phyloP scores from a whole-genome alignment of 495 filamentous ascomycete species.

The Annulohypoxylon maeteangense region DNA sequence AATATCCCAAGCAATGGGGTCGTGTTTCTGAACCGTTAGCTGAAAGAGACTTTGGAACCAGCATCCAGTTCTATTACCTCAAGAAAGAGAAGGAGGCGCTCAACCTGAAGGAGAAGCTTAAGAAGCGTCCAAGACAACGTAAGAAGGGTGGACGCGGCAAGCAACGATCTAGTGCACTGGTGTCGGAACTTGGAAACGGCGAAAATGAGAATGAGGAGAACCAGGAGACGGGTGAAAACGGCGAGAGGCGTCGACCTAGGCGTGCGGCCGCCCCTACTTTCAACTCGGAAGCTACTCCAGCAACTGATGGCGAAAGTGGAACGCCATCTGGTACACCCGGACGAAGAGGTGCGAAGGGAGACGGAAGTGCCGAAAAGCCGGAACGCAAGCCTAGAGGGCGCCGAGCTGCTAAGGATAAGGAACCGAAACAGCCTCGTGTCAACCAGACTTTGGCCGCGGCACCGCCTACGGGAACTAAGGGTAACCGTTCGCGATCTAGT shows the following conservation, averaged over 20 bases:
- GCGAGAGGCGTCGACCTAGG: slow-evolving; percentile 62
- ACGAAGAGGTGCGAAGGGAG: slow-evolving; percentile 62
- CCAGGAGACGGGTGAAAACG: slow-evolving; percentile 62
- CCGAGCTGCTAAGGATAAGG: slow-evolving; percentile 55
- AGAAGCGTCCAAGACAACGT: slow-evolving; percentile 73
- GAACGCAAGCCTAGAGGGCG: slow-evolving; percentile 60
- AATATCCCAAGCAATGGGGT: slow-evolving; percentile 90
- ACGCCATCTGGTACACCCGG: slow-evolving; percentile 60
- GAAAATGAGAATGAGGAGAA: slow-evolving; percentile 65
- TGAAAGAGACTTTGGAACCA: slow-evolving; percentile 80
- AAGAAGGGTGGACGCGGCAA: slow-evolving; percentile 66
- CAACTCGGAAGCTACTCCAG: slow-evolving; percentile 55
- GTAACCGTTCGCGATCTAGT: slow-evolving; percentile 58
- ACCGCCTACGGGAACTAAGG: slow-evolving; percentile 50
- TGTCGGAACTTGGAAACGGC: slow-evolving; percentile 74
- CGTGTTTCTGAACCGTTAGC: slow-evolving; percentile 81
- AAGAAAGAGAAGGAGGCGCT: slow-evolving; percentile 89
- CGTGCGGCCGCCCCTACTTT: slow-evolving; percentile 66
- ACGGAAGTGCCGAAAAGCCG: slow-evolving; percentile 66
- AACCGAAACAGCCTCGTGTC: slow-evolving; percentile 56
- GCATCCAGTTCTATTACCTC: slow-evolving; percentile 95
- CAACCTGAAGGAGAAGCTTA: slow-evolving; percentile 87
- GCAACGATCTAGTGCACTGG: slow-evolving; percentile 78
- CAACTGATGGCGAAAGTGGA: slow-evolving; percentile 65
- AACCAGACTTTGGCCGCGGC: slow-evolving; percentile 56